Base-by-base conservation (phyloP, 2,329 filamentous ascomycete species). In the Elsinoe ampelina region DNA sequence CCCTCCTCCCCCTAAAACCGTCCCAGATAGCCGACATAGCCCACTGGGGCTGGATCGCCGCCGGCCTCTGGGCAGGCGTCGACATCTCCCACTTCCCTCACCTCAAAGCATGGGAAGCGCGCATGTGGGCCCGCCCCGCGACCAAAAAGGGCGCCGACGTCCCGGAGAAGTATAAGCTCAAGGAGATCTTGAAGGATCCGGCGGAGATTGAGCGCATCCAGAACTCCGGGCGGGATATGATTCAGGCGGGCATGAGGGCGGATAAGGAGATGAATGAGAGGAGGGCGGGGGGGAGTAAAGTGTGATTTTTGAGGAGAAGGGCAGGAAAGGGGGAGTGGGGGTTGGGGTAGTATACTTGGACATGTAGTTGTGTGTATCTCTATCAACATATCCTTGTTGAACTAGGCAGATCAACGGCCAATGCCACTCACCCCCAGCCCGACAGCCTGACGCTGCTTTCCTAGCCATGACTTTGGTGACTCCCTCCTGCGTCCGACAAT, bases 401-500 rank as follows among this genome's bases (percentile, higher is more conserved):
- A 8, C 5, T 5, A 30, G 26, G 26, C 26, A 30, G 26, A 8
- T 19, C n/a, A 55, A 15, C 41, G 20, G 17, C 54, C 39, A 15
- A 48, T 22, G n/a, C 54, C 54, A 36, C 41, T 56, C 11, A 56
- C 54, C 7, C 54, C 54, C 1, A 56, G 13, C 13, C 69, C 69
- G 32, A 75, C 72, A 54, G 71, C 64, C n/a, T 63, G 67, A 67
- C 88, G 80, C 77, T 93, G 88, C 75, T 87, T 90, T 66, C 87
- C 87, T 64, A 95, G 73, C 87, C 87, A 95, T 72, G 87, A 91
- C 71, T 83, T 85, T 12, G 87, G 86, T 63, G 80, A 80, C 64
- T 92, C 87, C 63, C 82, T 82, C 63, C 86, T 79, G 62, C 89
- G 77, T 67, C 90, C 86, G 60, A 95, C 72, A 56, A 88, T 82